Evolutionary conservation across 345 rosid species (phyloP).

Genomic region (Dovyalis caffra): DNA sequence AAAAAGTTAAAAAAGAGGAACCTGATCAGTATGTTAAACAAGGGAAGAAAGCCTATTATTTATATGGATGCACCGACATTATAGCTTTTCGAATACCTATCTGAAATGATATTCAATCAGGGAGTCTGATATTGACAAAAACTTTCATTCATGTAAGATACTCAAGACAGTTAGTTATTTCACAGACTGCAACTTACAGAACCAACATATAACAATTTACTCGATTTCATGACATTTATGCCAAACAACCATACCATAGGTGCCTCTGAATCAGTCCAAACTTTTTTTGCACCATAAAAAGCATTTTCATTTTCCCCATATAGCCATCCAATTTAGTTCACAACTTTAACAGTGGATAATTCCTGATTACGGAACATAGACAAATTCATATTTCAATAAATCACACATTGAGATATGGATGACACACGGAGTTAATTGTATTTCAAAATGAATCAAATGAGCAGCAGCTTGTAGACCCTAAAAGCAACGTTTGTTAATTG

Average conservation of each 20-base stretch:
- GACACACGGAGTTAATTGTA: not conserved
- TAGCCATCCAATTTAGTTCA: not conserved
- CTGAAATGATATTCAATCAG: not conserved
- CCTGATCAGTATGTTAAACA: not conserved
- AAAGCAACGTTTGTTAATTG: not conserved
- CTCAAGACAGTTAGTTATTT: not conserved
- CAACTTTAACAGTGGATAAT: not conserved
- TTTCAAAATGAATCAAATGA: not conserved
- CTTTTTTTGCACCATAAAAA: too few relatives aligned
- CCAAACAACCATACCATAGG: not conserved
- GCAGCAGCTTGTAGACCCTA: not conserved
- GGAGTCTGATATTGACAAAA: not conserved
- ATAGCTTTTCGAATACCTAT: not conserved
- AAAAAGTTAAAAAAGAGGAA: not conserved
- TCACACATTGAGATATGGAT: not conserved
- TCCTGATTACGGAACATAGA: not conserved
- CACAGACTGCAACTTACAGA: not conserved
- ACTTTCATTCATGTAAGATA: not conserved
- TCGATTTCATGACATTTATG: not conserved
- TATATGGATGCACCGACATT: not conserved
- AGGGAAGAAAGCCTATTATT: not conserved
- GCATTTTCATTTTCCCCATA: not conserved
- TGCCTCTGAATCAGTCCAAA: not conserved
- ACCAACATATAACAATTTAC: not conserved
- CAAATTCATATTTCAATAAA: not conserved